Evolutionary conservation across 1,284 basidiomycete species (phyloP), one percentile per base, ranked within the genome.

Genomic region (Sporisorium reilianum): DNA sequence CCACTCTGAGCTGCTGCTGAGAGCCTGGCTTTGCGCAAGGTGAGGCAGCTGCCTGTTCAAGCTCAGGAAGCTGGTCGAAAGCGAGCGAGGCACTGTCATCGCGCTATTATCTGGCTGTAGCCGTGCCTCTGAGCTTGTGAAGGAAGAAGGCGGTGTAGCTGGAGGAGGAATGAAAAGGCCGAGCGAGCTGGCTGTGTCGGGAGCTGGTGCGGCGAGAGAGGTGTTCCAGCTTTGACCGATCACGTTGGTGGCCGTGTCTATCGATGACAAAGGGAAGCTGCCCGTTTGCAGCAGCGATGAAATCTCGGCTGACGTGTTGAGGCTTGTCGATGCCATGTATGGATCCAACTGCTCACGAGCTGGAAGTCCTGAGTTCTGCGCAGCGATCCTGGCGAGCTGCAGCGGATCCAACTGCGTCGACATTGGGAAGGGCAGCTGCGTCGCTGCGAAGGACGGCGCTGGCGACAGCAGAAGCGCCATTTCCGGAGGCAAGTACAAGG

Each of bases 1-100:
- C 8, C 30, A 30, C 4, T 48, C 26, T 20, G 46, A 48, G n/a
- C 10, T 48, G 28, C 28, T 20, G 18, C 2, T n/a, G 26, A 22
- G 2, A 20, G 26, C 3, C 4, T 48, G 28, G 18, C 26, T 12
- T 20, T 30, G 18, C 4, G 45, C 45, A n/a, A 48, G 26, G 20
- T 48, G 10, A n/a, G 26, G 28, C 9, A 48, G 18, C n/a, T 20
- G 46, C 11, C 28, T 48, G 46, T 48, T n/a, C 20, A 48, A 20
- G n/a, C 26, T 48, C n/a, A 30, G n/a, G 25, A 48, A 48, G 46
- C 28, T 30, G n/a, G 18, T 48, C 28, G 46, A 48, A 10, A 48
- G 28, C 9, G 46, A 48, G 4, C 14, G 46, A 48, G 28, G 46
- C 6, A 30, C 28, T 32, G 46, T 12, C 46, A 32, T 20, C 1